Evolutionary conservation across 371 early-diverging fungal species (phyloP).

Genomic region (Mortierella sp.): DNA sequence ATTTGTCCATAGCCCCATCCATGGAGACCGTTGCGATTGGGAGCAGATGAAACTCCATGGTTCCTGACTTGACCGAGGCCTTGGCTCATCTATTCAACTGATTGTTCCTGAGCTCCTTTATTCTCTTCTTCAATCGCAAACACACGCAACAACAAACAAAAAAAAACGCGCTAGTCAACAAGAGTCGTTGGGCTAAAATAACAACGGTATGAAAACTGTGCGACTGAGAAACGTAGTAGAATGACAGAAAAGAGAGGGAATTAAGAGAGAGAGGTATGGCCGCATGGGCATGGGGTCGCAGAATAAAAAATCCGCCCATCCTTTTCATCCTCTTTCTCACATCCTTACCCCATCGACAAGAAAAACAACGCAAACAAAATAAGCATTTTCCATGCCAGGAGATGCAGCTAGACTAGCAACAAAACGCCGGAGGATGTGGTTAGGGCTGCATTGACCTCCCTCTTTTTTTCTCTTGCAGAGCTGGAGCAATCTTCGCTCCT

Average conservation of each 20-base stretch:
- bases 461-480: too few species aligned
- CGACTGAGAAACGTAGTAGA: not conserved
- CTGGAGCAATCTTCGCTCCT: not conserved
- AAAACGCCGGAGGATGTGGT: not conserved
- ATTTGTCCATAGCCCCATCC: too few species aligned
- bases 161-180: not conserved
- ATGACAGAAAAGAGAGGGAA: not conserved
- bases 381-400: not conserved
- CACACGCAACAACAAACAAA: not conserved
- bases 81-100: not conserved
- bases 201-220: not conserved
- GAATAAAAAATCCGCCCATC: not conserved
- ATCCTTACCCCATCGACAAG: not conserved
- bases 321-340: not conserved
- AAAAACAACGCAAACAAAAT: not conserved
- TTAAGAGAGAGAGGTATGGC: not conserved
- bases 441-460: slow-evolving; percentile 1
- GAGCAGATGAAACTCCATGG: too few species aligned
- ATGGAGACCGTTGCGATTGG: too few species aligned
- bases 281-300: slow-evolving; percentile 10
- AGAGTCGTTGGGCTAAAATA: not conserved
- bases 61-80: not conserved
- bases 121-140: not conserved
- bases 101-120: not conserved
- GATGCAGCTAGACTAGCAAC: not conserved